Conservation (phyloP, 495 filamentous ascomycete species). For the Penicillium parvum region DNA sequence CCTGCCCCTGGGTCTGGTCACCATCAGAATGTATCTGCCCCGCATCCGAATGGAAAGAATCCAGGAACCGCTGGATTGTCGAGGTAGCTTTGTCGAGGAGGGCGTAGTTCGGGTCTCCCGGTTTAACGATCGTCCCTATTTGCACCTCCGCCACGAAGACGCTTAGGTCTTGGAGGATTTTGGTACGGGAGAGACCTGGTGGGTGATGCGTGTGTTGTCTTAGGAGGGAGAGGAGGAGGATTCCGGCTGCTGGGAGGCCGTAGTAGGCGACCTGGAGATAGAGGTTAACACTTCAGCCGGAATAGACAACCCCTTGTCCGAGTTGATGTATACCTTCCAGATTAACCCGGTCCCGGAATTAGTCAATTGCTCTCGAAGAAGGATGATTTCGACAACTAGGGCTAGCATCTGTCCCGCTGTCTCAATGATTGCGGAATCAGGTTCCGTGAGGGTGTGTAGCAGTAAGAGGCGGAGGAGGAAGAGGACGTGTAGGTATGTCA, state of each 20-base stretch:
- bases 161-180: conserved; percentile 30
- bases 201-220: conserved; percentile 17
- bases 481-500: conserved; percentile 40
- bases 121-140: conserved; percentile 29
- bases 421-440: conserved; percentile 26
- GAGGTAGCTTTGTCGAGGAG: conserved; percentile 27
- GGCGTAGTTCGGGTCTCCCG: conserved; percentile 34
- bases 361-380: conserved; percentile 34
- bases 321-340: conserved; percentile 33
- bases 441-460: conserved; percentile 29
- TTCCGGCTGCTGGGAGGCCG: conserved; percentile 39
- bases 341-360: conserved; percentile 40
- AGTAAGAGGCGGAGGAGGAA: conserved; percentile 33
- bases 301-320: neutral
- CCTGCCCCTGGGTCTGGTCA: no score
- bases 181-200: conserved; percentile 17
- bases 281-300: neutral
- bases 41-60: conserved; percentile 24
- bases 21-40: conserved; percentile 7
- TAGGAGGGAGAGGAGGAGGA: conserved; percentile 34
- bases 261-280: conserved; percentile 34
- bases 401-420: conserved; percentile 33
- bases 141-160: conserved; percentile 39
- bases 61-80: conserved; percentile 31
- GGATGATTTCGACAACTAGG: conserved; percentile 33